Evolutionary conservation across 495 filamentous ascomycete species (phyloP).

Genomic region (Penicillium fimorum): DNA sequence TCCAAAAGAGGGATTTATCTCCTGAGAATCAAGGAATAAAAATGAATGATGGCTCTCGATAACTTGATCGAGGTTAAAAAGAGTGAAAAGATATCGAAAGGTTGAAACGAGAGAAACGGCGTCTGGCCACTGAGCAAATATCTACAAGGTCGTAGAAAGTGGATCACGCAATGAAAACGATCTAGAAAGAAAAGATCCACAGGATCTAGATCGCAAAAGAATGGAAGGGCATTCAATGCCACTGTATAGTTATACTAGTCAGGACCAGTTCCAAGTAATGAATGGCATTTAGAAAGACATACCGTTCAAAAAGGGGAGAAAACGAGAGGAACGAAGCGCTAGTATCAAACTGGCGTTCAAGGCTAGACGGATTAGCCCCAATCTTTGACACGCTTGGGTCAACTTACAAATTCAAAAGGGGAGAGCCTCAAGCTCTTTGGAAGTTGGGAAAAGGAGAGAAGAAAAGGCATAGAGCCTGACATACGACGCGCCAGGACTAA

Average conservation of each 20-base stretch:
- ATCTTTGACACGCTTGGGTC: conserved; percentile 1
- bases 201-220: conserved; percentile 24
- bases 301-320: not conserved
- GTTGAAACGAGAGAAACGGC: conserved; percentile 11
- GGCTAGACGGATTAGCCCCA: not conserved
- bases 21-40: not conserved
- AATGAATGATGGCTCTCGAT: conserved; percentile 16
- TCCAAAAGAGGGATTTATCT: not conserved
- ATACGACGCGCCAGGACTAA: not conserved
- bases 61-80: conserved; percentile 19
- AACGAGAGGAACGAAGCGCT: conserved; percentile 22
- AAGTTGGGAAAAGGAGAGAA: conserved; percentile 15
- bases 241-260: conserved; percentile 13
- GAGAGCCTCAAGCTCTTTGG: conserved; percentile 29
- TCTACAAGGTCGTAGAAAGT: conserved; percentile 14
- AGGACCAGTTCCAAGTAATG: conserved; percentile 1
- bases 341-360: conserved; percentile 33
- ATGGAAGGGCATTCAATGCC: conserved; percentile 43
- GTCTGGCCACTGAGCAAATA: conserved; percentile 11
- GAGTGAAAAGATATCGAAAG: conserved; percentile 10
- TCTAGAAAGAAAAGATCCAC: conserved; percentile 13
- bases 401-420: conserved; percentile 3
- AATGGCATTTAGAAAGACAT: not conserved
- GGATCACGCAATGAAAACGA: conserved; percentile 14
- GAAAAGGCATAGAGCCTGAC: conserved; percentile 10